phyloP scores from a whole-genome alignment of 768 basidiomycete genomes.

The Suillus ampliporus region DNA sequence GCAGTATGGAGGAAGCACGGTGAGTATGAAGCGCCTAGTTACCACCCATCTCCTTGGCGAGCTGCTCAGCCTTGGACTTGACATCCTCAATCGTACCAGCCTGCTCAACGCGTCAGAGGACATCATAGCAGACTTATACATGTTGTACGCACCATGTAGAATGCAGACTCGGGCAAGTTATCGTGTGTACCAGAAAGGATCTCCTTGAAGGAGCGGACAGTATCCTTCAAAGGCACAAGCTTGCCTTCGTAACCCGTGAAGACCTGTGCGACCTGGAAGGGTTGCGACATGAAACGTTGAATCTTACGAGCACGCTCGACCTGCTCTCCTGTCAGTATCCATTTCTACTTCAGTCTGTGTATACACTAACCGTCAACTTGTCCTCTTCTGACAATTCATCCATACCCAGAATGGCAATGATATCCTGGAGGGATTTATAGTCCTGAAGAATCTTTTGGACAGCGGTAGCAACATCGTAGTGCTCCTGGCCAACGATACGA shows the following conservation, averaged over 20 bases:
- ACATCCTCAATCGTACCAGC: conserved; percentile 96
- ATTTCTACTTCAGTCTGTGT: conserved; percentile 2
- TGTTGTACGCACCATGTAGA: conserved; percentile 80
- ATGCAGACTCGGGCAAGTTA: conserved; percentile 90
- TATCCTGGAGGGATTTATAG: conserved; percentile 98
- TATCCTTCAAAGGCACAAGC: conserved; percentile 96
- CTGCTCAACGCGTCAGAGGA: conserved; percentile 33
- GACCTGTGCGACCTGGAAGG: conserved; percentile 99
- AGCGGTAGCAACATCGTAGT: conserved; percentile 95
- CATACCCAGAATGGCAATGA: conserved; percentile 99
- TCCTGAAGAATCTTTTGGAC: conserved; percentile 98
- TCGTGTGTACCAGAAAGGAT: conserved; percentile 93
- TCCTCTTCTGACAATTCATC: conserved; percentile 99
- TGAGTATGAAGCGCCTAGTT: conserved; percentile 31
- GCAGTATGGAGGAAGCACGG: conserved; percentile 8
- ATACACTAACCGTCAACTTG: conserved; percentile 85
- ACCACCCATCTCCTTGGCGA: conserved; percentile 89
- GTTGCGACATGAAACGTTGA: conserved; percentile 99
- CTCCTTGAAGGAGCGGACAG: conserved; percentile 96
- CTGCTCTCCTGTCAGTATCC: conserved; percentile 39
- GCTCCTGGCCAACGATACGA: conserved; percentile 94
- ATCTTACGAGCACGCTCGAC: conserved; percentile 99
- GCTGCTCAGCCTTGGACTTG: conserved; percentile 96
- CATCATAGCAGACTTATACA: not conserved
- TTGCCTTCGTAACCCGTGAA: conserved; percentile 99